A percentile compares a stretch with the other conserved stretches of the same genome.
Conservation (phyloP, 768 basidiomycete species). For the Termitomyces sp. region DNA sequence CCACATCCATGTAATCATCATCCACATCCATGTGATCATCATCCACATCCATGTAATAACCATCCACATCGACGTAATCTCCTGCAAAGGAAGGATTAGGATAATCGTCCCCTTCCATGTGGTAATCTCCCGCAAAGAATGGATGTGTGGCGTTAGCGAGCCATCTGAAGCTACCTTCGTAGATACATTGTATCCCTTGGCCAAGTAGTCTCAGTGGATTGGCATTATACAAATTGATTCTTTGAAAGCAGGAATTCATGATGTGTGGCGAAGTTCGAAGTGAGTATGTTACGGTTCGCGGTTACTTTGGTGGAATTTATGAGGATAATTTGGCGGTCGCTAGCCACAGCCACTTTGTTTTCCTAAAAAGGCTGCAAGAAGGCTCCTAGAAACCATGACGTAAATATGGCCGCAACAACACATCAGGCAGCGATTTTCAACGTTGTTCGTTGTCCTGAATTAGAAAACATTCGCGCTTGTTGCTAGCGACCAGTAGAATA, state of each 20-base stretch:
- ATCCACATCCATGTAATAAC: not conserved
- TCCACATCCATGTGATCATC: too few species aligned
- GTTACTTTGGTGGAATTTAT: not conserved
- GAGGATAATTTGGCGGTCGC: not conserved
- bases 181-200: not conserved
- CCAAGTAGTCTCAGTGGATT: not conserved
- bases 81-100: not conserved
- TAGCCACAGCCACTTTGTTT: not conserved
- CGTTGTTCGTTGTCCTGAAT: not conserved
- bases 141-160: not conserved
- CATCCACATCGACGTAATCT: too few species aligned
- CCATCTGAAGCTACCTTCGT: conserved; percentile 2
- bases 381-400: not conserved
- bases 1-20: too few species aligned
- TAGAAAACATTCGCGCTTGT: not conserved
- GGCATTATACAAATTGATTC: not conserved
- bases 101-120: not conserved
- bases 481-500: not conserved
- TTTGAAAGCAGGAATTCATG: not conserved
- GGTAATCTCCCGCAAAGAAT: not conserved
- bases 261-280: not conserved
- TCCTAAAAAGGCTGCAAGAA: not conserved
- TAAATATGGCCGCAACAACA: not conserved
- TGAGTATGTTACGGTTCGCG: not conserved
- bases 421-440: not conserved